A percentile compares a stretch with the other conserved stretches of the same genome.
Evolutionary conservation across 805 yeast species (phyloP).

Genomic region (Sugiyamaella valdiviana): DNA sequence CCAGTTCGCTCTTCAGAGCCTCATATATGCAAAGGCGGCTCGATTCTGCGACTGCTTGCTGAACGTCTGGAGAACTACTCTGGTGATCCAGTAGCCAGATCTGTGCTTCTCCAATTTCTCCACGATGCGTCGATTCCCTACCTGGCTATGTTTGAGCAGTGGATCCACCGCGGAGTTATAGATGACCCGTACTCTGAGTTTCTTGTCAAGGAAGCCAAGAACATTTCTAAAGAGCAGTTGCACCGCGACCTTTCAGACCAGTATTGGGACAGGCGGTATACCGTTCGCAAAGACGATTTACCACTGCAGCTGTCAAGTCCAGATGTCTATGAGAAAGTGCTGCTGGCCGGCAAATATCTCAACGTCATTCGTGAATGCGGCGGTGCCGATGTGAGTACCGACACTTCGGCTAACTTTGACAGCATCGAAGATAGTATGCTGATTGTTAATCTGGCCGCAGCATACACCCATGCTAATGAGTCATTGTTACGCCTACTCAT

Average conservation of each 20-base stretch:
- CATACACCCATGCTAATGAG: constrained; percentile 62
- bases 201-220: constrained; percentile 45
- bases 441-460: constrained; percentile 49
- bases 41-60: constrained; percentile 58
- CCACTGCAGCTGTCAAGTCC: constrained; percentile 54
- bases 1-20: constrained; percentile 3
- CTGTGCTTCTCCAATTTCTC: constrained; percentile 49
- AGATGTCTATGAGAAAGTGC: constrained; percentile 54
- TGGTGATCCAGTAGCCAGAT: constrained; percentile 57
- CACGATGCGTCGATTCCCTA: constrained; percentile 58
- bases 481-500: constrained; percentile 51
- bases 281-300: constrained; percentile 67
- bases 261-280: constrained; percentile 49
- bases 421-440: constrained; percentile 42
- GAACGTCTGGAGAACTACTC: constrained; percentile 47
- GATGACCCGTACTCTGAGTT: constrained; percentile 82
- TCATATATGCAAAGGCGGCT: constrained; percentile 57
- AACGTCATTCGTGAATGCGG: constrained; percentile 66
- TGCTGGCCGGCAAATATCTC: constrained; percentile 78
- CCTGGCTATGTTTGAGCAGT: constrained; percentile 59
- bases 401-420: constrained; percentile 27
- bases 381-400: constrained; percentile 31
- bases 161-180: constrained; percentile 71
- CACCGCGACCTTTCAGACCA: constrained; percentile 32
- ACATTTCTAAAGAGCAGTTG: constrained; percentile 22